Evolutionary conservation across 495 filamentous ascomycete species (phyloP).

Genomic region (Penicillium parvum): DNA sequence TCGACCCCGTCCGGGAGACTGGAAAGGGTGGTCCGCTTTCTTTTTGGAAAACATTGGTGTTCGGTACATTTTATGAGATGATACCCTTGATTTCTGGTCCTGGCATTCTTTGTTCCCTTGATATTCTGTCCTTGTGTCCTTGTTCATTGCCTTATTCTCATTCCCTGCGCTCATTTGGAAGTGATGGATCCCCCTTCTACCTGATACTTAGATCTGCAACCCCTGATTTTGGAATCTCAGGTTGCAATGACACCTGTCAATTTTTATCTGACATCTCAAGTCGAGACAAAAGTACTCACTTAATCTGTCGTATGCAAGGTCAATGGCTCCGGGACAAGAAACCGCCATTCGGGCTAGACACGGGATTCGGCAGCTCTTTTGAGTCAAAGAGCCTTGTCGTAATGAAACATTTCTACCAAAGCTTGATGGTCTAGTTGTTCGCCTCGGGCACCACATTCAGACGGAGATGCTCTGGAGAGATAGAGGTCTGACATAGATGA

Average conservation of each 20-base stretch:
- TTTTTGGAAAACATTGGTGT: constrained; percentile 9
- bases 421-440: background rate
- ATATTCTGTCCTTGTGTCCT: background rate
- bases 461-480: constrained; percentile 5
- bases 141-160: background rate
- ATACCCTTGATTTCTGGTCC: constrained; percentile 17
- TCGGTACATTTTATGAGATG: constrained; percentile 15
- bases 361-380: background rate
- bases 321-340: background rate
- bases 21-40: constrained; percentile 1
- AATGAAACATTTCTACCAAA: too few relatives aligned
- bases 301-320: constrained; percentile 1
- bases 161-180: too few relatives aligned
- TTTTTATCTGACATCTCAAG: too few relatives aligned
- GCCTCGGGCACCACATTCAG: background rate
- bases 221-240: background rate
- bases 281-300: background rate
- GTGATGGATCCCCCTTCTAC: background rate
- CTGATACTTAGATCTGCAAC: constrained; percentile 1
- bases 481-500: constrained; percentile 21
- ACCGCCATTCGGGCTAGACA: background rate
- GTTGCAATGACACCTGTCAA: constrained; percentile 7
- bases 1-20: background rate
- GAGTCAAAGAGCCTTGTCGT: too few relatives aligned
- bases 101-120: background rate